A percentile compares a stretch with the other conserved stretches of the same genome.
phyloP scores from a whole-genome alignment of 768 basidiomycete genomes.

The Gyrodon lividus region DNA sequence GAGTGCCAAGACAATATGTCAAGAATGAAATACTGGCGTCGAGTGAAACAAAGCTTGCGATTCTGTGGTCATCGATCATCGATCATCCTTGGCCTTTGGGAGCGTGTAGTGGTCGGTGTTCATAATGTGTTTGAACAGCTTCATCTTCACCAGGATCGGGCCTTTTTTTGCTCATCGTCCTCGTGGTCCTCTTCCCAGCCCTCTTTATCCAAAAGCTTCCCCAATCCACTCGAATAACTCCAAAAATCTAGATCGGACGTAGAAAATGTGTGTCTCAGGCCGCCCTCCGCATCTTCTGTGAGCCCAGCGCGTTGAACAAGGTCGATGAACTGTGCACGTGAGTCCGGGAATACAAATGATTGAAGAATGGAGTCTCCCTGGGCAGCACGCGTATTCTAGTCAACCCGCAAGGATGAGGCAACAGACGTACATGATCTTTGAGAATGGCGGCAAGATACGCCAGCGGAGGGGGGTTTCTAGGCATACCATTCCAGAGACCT shows the following conservation, averaged over 20 bases:
- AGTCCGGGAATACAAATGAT: conserved; percentile 72
- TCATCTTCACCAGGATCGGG: background rate
- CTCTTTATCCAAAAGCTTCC: background rate
- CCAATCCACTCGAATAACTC: conserved; percentile 49
- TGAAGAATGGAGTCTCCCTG: conserved; percentile 58
- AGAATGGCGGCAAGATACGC: conserved; percentile 53
- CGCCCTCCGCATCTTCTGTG: conserved; percentile 26
- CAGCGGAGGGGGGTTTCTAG: conserved; percentile 28
- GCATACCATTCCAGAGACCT: conserved; percentile 10
- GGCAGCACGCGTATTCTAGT: conserved; percentile 9
- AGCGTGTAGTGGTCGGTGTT: too few species aligned
- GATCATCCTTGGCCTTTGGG: too few species aligned
- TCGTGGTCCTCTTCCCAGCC: background rate
- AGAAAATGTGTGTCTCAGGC: conserved; percentile 28
- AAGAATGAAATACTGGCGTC: conserved; percentile 11
- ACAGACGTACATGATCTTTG: conserved; percentile 55
- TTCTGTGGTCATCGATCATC: too few species aligned
- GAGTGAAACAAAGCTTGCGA: conserved; percentile 5
- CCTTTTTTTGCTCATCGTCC: conserved; percentile 5
- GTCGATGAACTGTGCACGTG: conserved; percentile 63
- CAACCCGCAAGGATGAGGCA: background rate
- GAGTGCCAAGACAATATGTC: background rate
- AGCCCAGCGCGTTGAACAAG: conserved; percentile 51
- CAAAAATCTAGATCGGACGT: conserved; percentile 59
- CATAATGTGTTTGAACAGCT: background rate